phyloP scores from a whole-genome alignment of 768 basidiomycete genomes.

The Rhizopogon roseolus region DNA sequence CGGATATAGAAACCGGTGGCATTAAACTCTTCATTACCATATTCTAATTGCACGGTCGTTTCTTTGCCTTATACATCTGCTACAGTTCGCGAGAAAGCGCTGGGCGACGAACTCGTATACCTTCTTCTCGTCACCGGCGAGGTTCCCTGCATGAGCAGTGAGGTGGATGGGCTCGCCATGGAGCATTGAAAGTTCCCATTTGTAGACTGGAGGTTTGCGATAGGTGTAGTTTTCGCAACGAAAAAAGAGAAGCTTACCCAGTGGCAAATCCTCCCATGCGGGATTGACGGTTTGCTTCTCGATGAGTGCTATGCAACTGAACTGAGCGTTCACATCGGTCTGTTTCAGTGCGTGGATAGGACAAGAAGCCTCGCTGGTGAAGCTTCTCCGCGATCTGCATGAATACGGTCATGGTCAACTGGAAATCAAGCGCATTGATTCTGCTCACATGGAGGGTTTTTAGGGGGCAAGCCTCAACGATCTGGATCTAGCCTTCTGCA shows the following conservation, averaged over 20 bases:
- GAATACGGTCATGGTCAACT: background rate
- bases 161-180: slow-evolving; percentile 96
- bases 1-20: slow-evolving; percentile 58
- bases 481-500: slow-evolving; percentile 95
- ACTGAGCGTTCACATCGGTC: slow-evolving; percentile 93
- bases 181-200: slow-evolving; percentile 66
- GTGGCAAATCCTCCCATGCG: slow-evolving; percentile 81
- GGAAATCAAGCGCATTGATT: background rate
- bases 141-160: slow-evolving; percentile 77
- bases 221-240: background rate
- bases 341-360: slow-evolving; percentile 97
- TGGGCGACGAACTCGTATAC: slow-evolving; percentile 94
- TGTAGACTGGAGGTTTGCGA: slow-evolving; percentile 48
- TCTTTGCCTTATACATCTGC: slow-evolving; percentile 90
- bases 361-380: slow-evolving; percentile 92
- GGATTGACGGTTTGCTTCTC: slow-evolving; percentile 80
- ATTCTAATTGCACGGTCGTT: slow-evolving; percentile 84
- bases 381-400: slow-evolving; percentile 84
- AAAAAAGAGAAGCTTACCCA: slow-evolving; percentile 40
- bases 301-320: slow-evolving; percentile 86
- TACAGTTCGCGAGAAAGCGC: slow-evolving; percentile 92
- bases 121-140: slow-evolving; percentile 81
- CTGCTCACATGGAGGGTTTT: slow-evolving; percentile 77
- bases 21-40: slow-evolving; percentile 82
- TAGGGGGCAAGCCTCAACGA: slow-evolving; percentile 87